Base-by-base conservation (phyloP, 2,329 filamentous ascomycete genomes). In the Gremmenia infestans region DNA sequence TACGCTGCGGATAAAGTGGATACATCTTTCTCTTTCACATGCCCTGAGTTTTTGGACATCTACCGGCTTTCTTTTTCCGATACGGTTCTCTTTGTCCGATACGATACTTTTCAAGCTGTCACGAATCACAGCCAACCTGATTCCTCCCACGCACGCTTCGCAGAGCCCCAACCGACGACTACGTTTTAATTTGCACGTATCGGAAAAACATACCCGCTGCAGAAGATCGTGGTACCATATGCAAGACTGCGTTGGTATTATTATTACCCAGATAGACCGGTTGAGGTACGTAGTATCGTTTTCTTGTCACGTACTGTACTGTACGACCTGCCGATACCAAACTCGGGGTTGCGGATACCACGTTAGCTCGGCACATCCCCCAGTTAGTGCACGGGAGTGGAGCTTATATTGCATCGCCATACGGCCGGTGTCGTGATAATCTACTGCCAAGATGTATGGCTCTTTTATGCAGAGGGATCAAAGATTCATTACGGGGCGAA, bases 131-230 rank as follows among this genome's bases (percentile, higher is more conserved):
- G 12, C 45, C 45, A 25, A 45, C 37, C 39, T 23, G 19, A 15
- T 50, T 17, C n/a, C n/a, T 47, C 25, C 40, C 5, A 46, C 19
- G 37, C 47, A 8, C 14, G 40, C 22, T n/a, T 9, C 14, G 23
- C 62, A 73, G 79, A 62, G 67, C 40, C 48, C 82, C 55, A 74
- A 79, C 60, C 79, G 42, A 69, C 81, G 58, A 76, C 81, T 64
- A 80, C 80, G 53, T 80, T 81, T 55, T 75, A 54, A 54, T 53
- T 52, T 19, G 32, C 58, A 17, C 83, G 80, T 15, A 7, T 40
- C 50, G 50, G 54, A 47, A 56, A 46, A 56, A 42, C 32, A 32
- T 48, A 49, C 9, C 50, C 54, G 45, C 36, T 45, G 42, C 37
- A 19, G 48, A 50, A 22, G 23, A 50, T 50, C 50, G 5, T 47